Conservation (phyloP, 2,329 filamentous ascomycete genomes). For the Cladosporium cucumerinum region DNA sequence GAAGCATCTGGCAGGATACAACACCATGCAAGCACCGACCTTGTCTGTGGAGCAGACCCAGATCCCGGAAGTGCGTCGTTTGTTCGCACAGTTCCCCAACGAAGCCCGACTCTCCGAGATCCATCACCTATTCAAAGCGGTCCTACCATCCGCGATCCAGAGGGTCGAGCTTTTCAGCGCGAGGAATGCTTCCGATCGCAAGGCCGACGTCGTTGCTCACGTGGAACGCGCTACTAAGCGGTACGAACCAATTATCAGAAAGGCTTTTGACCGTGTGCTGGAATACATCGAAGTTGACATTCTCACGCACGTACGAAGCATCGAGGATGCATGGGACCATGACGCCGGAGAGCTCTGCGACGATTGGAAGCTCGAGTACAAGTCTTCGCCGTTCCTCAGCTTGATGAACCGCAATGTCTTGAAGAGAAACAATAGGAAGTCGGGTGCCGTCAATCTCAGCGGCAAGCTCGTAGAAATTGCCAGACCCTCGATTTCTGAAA, state of each 20-base stretch:
- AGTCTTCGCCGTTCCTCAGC: neutral
- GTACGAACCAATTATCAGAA: neutral
- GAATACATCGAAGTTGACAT: neutral
- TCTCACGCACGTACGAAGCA: neutral
- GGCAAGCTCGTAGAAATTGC: neutral
- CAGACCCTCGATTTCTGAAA: neutral
- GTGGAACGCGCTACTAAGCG: neutral
- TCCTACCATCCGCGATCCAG: slow-evolving; percentile 15
- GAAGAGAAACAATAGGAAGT: neutral
- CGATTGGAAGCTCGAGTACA: neutral
- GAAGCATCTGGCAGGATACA: slow-evolving; percentile 18
- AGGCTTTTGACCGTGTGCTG: neutral
- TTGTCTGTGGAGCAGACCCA: slow-evolving; percentile 21
- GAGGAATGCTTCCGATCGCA: neutral
- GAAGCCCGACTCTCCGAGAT: slow-evolving; percentile 21
- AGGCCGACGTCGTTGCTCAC: neutral
- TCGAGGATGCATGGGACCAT: neutral
- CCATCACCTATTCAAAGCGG: slow-evolving; percentile 1
- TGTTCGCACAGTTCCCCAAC: slow-evolving; percentile 15
- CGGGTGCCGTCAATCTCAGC: slow-evolving; percentile 6
- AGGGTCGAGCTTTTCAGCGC: slow-evolving; percentile 15
- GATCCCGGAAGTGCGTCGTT: slow-evolving; percentile 15
- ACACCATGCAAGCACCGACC: slow-evolving; percentile 4
- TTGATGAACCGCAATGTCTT: slow-evolving; percentile 7
- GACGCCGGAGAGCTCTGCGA: neutral